These are phyloP conservation scores for Rhododendron henanense DNA, from an alignment of 148 eudicot genomes.

Conservation along the genomic window DNA sequence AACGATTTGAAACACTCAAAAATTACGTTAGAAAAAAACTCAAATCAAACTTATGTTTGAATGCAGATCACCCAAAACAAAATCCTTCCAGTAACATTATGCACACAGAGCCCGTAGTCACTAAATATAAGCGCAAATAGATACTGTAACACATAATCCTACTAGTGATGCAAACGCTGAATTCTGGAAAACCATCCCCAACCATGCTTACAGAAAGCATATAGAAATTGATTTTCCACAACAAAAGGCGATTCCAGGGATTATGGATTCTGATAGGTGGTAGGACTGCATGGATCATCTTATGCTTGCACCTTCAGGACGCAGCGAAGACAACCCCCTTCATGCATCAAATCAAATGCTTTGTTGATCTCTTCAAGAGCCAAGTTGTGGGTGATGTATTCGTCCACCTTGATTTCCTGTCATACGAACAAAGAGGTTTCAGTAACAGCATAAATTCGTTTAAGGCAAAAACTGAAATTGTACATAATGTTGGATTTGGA, in stretches of 20 bases:
- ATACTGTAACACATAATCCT: neutral
- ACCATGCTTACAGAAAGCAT: neutral
- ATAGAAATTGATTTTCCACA: neutral
- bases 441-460: neutral
- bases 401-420: slow-evolving; percentile 99
- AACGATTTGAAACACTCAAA: too few species aligned
- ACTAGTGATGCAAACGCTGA: neutral
- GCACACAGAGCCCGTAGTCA: neutral
- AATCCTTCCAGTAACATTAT: too few species aligned
- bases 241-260: neutral
- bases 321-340: slow-evolving; percentile 85
- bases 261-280: neutral
- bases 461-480: neutral
- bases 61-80: too few species aligned
- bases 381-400: slow-evolving; percentile 85
- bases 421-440: neutral
- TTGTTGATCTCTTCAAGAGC: slow-evolving; percentile 74
- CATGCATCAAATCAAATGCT: slow-evolving; percentile 93
- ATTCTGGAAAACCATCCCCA: neutral
- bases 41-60: too few species aligned
- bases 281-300: neutral
- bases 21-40: too few species aligned
- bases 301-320: slow-evolving; percentile 39
- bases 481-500: neutral
- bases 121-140: neutral